phyloP scores from a whole-genome alignment of 768 basidiomycete genomes.

The Strobilomyces echinocephalus region DNA sequence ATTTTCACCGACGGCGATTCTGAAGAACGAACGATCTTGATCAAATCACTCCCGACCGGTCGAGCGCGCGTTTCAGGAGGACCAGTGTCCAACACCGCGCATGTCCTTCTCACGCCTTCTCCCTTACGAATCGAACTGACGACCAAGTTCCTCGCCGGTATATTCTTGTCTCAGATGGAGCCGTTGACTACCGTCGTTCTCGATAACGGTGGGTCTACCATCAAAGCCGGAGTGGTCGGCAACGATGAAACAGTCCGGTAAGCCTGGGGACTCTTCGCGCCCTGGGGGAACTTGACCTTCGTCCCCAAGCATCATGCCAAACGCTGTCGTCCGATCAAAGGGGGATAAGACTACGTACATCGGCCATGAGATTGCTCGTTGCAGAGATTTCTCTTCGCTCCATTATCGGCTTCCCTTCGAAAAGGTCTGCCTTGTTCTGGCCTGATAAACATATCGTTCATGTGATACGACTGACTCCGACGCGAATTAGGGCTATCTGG shows the following conservation, averaged over 20 bases:
- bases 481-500: constrained; percentile 71
- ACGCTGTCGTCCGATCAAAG: constrained; percentile 82
- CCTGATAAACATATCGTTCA: background rate
- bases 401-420: constrained; percentile 85
- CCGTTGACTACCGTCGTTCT: constrained; percentile 52
- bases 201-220: constrained; percentile 82
- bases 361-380: constrained; percentile 77
- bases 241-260: constrained; percentile 27
- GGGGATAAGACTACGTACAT: constrained; percentile 78
- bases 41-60: background rate
- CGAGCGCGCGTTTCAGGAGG: background rate
- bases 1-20: background rate
- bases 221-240: constrained; percentile 65
- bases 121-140: background rate
- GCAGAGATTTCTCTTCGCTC: constrained; percentile 76
- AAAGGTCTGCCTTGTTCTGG: constrained; percentile 46
- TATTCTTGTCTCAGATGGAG: constrained; percentile 4
- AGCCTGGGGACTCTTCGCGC: constrained; percentile 6
- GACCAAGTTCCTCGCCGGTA: background rate
- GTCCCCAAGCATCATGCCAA: constrained; percentile 58
- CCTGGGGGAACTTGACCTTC: background rate
- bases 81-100: no score
- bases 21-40: background rate
- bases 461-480: constrained; percentile 12
- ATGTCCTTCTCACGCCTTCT: constrained; percentile 1